Conservation (phyloP, 805 yeast species). For the Saccharomycopsis sp. region DNA sequence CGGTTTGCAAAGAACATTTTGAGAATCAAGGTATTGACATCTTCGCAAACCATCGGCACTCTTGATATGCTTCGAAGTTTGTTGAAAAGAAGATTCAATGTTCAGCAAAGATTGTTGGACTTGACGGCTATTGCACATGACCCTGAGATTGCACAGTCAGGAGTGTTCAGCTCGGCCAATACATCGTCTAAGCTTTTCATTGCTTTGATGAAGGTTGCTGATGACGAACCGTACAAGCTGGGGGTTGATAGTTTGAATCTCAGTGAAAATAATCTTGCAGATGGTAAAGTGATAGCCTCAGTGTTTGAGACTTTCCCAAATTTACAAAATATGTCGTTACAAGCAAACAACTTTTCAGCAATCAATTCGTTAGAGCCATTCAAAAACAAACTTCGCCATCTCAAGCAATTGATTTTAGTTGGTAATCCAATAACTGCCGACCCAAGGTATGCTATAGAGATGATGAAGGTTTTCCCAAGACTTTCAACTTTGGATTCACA, state of each 20-base stretch:
- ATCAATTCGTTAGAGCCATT: conserved; percentile 59
- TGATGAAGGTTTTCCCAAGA: conserved; percentile 70
- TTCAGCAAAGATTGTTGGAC: conserved; percentile 57
- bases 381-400: conserved; percentile 61
- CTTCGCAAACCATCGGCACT: conserved; percentile 34
- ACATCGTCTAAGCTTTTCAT: conserved; percentile 78
- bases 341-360: conserved; percentile 59
- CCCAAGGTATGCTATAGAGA: conserved; percentile 45
- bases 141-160: conserved; percentile 46
- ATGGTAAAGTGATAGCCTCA: conserved; percentile 30
- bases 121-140: conserved; percentile 58
- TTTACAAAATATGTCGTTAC: conserved; percentile 69
- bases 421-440: conserved; percentile 64
- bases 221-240: conserved; percentile 33
- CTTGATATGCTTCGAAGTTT: conserved; percentile 55
- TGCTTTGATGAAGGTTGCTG: conserved; percentile 79
- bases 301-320: conserved; percentile 68
- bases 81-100: conserved; percentile 57
- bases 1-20: conserved; percentile 70
- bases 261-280: conserved; percentile 55
- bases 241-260: conserved; percentile 62
- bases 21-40: conserved; percentile 35
- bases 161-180: conserved; percentile 52
- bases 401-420: conserved; percentile 68
- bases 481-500: conserved; percentile 72